Percentiles rank a stretch among this genome's conserved stretches.
These are phyloP conservation scores for Sisymbrium altissimum DNA, from an alignment of 345 rosid genomes.

Conservation along the genomic window DNA sequence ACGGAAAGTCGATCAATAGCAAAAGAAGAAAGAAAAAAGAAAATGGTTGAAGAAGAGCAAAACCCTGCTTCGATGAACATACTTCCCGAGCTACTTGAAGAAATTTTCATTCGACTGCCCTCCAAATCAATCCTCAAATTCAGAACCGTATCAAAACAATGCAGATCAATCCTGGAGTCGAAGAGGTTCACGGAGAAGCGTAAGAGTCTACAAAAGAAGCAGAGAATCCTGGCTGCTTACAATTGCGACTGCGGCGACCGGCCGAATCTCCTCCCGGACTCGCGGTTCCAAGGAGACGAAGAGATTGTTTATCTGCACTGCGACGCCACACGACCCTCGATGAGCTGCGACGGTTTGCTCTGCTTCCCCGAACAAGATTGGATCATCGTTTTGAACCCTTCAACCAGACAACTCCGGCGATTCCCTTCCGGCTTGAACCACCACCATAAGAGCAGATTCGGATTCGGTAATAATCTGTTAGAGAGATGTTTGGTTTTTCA, in stretches of 20 bases:
- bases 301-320: background rate
- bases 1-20: too few relatives aligned
- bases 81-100: background rate
- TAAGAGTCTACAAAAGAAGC: background rate
- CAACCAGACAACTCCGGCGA: background rate
- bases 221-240: background rate
- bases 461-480: too few relatives aligned
- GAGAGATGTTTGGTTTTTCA: too few relatives aligned
- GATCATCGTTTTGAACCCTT: background rate
- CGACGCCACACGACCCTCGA: background rate
- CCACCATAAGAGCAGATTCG: too few relatives aligned
- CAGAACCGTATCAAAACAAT: background rate
- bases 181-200: background rate
- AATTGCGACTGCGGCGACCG: background rate
- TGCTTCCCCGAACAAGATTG: background rate
- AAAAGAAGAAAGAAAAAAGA: too few relatives aligned
- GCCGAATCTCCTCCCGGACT: background rate
- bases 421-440: background rate
- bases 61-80: background rate
- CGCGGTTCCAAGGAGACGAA: background rate
- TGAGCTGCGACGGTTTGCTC: constrained; percentile 1
- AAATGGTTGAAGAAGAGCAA: background rate
- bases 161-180: background rate
- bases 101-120: background rate
- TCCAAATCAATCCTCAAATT: background rate